A percentile compares a stretch with the other conserved stretches of the same genome.
These are phyloP conservation scores for Urostyla sp. DNA, from an alignment of 73 alveolate genomes.

Conservation along the genomic window DNA sequence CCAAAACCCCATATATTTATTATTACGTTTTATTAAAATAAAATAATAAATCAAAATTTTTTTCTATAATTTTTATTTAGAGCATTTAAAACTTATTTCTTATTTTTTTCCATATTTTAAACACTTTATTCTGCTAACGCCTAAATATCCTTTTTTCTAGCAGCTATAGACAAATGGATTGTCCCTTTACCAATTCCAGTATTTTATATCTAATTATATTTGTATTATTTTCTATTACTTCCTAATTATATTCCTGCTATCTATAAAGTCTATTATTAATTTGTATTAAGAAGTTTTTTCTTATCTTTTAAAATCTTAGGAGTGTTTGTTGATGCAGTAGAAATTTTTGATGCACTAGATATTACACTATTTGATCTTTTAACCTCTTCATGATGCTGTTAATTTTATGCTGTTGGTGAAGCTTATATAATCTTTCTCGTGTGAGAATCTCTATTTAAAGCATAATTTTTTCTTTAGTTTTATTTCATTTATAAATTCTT, in stretches of 20 bases:
- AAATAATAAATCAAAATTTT: background rate
- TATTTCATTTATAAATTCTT: conserved; percentile 23
- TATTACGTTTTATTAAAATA: background rate
- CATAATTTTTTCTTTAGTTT: conserved; percentile 6
- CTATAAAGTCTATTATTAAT: background rate
- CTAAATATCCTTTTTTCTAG: conserved; percentile 44
- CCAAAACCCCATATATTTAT: background rate
- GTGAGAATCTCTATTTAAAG: background rate
- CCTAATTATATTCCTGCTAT: conserved; percentile 50
- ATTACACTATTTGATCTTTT: conserved; percentile 37
- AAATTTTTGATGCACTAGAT: conserved; percentile 54
- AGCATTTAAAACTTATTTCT: conserved; percentile 29
- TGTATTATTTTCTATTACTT: conserved; percentile 3
- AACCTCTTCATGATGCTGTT: background rate
- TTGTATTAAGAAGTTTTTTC: background rate
- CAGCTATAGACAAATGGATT: conserved; percentile 18
- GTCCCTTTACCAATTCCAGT: background rate
- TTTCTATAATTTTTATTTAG: conserved; percentile 41
- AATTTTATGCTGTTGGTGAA: conserved; percentile 6
- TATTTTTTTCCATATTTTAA: conserved; percentile 25
- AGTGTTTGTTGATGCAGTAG: conserved; percentile 66
- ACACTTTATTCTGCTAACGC: conserved; percentile 11
- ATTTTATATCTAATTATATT: conserved; percentile 16
- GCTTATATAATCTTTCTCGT: conserved; percentile 11
- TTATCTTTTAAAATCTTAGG: conserved; percentile 18